phyloP scores from a whole-genome alignment of 495 filamentous ascomycete genomes.

The Clohesyomyces aquaticus region DNA sequence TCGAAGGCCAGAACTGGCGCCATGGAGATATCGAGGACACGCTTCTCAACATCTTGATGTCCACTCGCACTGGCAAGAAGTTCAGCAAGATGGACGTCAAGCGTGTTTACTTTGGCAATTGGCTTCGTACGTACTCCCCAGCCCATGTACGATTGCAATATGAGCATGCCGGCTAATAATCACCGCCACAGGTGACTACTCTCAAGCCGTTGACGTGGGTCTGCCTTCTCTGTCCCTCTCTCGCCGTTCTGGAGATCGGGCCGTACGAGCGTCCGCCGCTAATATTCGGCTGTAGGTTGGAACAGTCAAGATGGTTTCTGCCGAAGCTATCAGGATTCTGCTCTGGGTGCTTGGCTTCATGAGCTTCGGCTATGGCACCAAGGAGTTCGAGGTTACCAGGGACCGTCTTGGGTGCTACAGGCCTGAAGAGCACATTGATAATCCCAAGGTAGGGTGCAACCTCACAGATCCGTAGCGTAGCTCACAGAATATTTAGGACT shows the following conservation, averaged over 20 bases:
- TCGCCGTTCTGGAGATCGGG: too few species aligned
- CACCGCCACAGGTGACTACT: slow-evolving; percentile 43
- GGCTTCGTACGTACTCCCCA: slow-evolving; percentile 60
- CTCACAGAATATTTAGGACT: slow-evolving; percentile 51
- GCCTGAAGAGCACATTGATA: slow-evolving; percentile 67
- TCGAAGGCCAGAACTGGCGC: slow-evolving; percentile 88
- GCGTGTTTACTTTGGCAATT: slow-evolving; percentile 85
- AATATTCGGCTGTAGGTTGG: slow-evolving; percentile 54
- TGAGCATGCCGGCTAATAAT: slow-evolving; percentile 52
- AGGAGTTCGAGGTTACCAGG: slow-evolving; percentile 87
- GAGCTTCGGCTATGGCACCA: slow-evolving; percentile 81
- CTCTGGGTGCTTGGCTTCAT: slow-evolving; percentile 69
- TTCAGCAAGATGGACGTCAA: slow-evolving; percentile 87
- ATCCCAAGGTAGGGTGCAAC: slow-evolving; percentile 55
- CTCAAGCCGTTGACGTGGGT: slow-evolving; percentile 72
- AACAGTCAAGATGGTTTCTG: slow-evolving; percentile 83
- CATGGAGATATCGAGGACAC: slow-evolving; percentile 97
- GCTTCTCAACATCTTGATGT: slow-evolving; percentile 73
- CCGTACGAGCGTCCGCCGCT: too few species aligned
- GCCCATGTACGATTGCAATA: neutral
- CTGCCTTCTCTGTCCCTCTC: neutral
- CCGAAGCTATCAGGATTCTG: slow-evolving; percentile 84
- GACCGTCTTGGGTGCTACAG: slow-evolving; percentile 84
- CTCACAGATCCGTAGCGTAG: neutral
- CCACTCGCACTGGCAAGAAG: slow-evolving; percentile 78